Base-by-base conservation (phyloP, 108 stramenopile genomes). In the Nitzschia inconspicua region DNA sequence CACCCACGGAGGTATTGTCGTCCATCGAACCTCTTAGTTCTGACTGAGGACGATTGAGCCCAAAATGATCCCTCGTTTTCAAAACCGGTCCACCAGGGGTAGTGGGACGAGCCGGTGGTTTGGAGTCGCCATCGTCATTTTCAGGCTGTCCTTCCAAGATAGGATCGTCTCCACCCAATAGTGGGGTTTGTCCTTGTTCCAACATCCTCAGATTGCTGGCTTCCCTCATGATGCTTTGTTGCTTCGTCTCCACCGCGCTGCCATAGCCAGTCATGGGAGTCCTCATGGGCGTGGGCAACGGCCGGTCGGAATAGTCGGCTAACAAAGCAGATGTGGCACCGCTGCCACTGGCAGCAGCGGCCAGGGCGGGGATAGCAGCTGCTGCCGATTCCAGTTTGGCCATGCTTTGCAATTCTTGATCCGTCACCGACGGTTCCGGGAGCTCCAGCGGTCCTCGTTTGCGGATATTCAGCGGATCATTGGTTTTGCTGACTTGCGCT, bases 391-490 rank as follows among this genome's bases (percentile, higher is more conserved):
- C 67, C 52, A 69, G 46, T 73, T 96, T 96, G 25, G 85, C 95
- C 24, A 97, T 63, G 32, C 80, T 63, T 32, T 73, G 56, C 39
- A 92, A 59, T 61, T 96, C 96, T 26, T 60, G 57, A 61, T 98
- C 96, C 0, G 74, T 73, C n/a, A 99, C 86, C 32, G 76, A 75
- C 5, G 98, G 97, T 32, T 72, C 89, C 10, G 98, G 98, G 56
- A 99, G 77, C 3, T 60, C 63, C 18, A 98, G 77, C 40, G 72
- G 73, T 22, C 88, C 86, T 59, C 96, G 75, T 50, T 76, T 78
- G 46, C 84, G 64, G 32, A 85, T 66, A 23, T 86, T 73, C 5
- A 80, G 34, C 5, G 94, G 94, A 62, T 96, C 94, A 65, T 97
- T 96, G 18, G 68, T 52, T 29, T 87, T 87, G 63, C 77, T 66